Evolutionary conservation across 345 rosid species (phyloP).

Genomic region (Eucalyptus cladocalyx): DNA sequence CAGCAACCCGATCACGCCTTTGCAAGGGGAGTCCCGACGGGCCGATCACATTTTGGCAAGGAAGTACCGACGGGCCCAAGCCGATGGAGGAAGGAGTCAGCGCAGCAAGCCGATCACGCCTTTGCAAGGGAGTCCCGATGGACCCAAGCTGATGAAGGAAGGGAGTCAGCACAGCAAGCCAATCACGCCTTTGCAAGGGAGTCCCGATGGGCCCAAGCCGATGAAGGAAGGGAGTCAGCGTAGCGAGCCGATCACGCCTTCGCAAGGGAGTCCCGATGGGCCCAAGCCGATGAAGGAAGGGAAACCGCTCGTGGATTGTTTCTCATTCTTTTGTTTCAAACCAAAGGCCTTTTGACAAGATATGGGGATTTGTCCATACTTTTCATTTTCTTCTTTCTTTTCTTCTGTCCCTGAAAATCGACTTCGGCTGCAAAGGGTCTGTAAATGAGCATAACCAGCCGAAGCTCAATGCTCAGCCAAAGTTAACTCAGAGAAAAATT

Average conservation of each 20-base stretch:
- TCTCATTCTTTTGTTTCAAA: background rate
- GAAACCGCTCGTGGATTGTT: background rate
- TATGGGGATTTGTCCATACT: constrained; percentile 11
- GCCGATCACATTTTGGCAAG: too few relatives aligned
- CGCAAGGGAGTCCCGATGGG: background rate
- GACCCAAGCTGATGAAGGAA: background rate
- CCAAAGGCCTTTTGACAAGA: background rate
- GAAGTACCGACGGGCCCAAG: too few relatives aligned
- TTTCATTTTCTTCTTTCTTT: background rate
- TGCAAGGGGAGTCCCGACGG: too few relatives aligned
- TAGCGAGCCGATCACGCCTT: background rate
- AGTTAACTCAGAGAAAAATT: constrained; percentile 17
- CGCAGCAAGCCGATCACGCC: too few relatives aligned
- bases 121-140: background rate
- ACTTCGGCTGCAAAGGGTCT: background rate
- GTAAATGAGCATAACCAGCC: constrained; percentile 19
- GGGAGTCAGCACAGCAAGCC: background rate
- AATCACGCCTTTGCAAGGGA: background rate
- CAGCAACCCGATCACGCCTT: background rate
- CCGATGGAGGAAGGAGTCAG: too few relatives aligned
- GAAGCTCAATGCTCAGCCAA: constrained; percentile 42
- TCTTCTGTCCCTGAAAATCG: background rate
- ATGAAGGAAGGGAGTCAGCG: background rate
- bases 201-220: background rate
- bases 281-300: background rate